These are phyloP conservation scores for Torulaspora microellipsoides DNA, from an alignment of 805 yeast genomes.

Conservation along the genomic window DNA sequence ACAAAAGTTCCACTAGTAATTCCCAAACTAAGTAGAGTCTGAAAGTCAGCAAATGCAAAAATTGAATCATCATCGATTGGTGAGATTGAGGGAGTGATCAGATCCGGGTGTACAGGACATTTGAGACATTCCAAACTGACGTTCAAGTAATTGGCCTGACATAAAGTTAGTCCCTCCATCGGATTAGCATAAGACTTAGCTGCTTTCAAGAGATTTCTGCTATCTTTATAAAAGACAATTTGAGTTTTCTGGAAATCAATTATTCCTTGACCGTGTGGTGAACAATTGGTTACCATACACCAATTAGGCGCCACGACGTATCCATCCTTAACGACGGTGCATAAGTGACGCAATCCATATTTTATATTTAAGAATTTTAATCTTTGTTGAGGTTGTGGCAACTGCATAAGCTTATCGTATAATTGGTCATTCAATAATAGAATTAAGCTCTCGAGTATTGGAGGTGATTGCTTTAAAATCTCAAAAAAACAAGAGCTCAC, in stretches of 20 bases:
- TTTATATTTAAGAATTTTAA: constrained; percentile 22
- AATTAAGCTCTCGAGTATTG: constrained; percentile 14
- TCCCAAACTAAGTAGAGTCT: constrained; percentile 18
- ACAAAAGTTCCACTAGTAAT: constrained; percentile 25
- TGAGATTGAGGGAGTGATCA: constrained; percentile 12
- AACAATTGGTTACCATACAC: constrained; percentile 21
- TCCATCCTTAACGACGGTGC: constrained; percentile 17
- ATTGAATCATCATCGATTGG: constrained; percentile 25
- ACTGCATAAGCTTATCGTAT: constrained; percentile 19
- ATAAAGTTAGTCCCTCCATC: constrained; percentile 1
- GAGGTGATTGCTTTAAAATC: constrained; percentile 7
- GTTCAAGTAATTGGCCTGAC: neutral
- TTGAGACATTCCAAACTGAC: constrained; percentile 13
- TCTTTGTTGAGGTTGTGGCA: constrained; percentile 15
- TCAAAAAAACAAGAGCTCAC: constrained; percentile 17
- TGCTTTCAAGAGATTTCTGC: neutral
- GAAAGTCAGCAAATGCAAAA: constrained; percentile 23
- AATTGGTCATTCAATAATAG: constrained; percentile 16
- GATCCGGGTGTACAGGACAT: constrained; percentile 13
- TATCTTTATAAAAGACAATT: constrained; percentile 19
- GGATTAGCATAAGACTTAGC: neutral
- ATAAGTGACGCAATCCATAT: constrained; percentile 12
- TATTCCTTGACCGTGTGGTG: constrained; percentile 20
- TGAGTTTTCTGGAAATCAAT: constrained; percentile 20
- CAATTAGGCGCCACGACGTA: constrained; percentile 14